Percentiles rank a stretch among this genome's conserved stretches.
phyloP scores from a whole-genome alignment of 768 basidiomycete genomes.

The Leucosporidium scottii region DNA sequence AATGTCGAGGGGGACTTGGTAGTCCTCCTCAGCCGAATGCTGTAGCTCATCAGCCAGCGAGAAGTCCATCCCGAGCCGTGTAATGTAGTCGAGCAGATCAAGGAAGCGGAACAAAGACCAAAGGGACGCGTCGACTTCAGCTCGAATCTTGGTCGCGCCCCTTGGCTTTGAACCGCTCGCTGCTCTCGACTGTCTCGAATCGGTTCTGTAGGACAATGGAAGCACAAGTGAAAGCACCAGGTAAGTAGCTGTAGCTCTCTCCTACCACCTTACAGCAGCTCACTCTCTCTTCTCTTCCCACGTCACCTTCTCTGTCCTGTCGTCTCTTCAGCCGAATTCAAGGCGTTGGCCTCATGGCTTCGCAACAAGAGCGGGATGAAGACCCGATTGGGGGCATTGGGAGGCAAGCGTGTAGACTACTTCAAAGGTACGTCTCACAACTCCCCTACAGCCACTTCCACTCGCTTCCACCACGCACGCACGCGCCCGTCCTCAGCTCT shows the following conservation, averaged over 20 bases:
- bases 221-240: no score
- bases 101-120: no score
- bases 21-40: not conserved
- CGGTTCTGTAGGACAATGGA: no score
- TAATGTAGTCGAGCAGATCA: not conserved
- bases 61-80: conserved; percentile 7
- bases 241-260: no score
- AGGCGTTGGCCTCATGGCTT: conserved; percentile 76
- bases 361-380: conserved; percentile 82
- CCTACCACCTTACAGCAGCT: not conserved
- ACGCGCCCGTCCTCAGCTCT: not conserved
- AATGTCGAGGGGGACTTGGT: conserved; percentile 6
- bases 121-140: no score
- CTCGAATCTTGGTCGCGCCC: no score
- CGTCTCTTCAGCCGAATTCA: conserved; percentile 51
- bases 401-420: conserved; percentile 92
- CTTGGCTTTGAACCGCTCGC: no score
- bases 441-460: not conserved
- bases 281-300: not conserved
- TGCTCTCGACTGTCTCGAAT: no score
- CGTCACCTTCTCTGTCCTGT: not conserved
- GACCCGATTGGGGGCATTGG: conserved; percentile 77
- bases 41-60: conserved; percentile 18
- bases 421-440: conserved; percentile 78
- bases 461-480: not conserved